Evolutionary conservation across 371 early-diverging fungal genomes (phyloP).

Genomic region (Rhizopus delemar): DNA sequence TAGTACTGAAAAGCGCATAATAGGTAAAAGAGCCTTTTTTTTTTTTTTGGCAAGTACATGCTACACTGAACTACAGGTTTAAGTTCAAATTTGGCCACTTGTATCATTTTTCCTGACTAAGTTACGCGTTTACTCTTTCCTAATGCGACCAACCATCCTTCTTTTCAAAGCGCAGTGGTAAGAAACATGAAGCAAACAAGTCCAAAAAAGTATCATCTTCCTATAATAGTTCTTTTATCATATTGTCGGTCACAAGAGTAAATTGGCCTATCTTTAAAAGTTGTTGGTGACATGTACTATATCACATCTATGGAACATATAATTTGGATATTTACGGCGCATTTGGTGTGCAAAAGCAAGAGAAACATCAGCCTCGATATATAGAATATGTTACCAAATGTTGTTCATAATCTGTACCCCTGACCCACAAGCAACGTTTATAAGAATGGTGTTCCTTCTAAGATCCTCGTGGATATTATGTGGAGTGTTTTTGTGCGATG

Average conservation of each 20-base stretch:
- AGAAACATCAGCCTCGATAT: not conserved
- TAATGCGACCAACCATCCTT: slow-evolving; percentile 23
- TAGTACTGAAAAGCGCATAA: too few relatives aligned
- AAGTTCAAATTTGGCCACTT: slow-evolving; percentile 36
- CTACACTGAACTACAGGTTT: not conserved
- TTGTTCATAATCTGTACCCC: slow-evolving; percentile 34
- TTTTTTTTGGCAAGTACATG: too few relatives aligned
- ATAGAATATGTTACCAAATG: not conserved
- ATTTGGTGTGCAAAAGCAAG: slow-evolving; percentile 20
- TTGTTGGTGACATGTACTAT: slow-evolving; percentile 41
- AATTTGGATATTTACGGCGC: slow-evolving; percentile 37
- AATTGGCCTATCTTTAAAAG: slow-evolving; percentile 25
- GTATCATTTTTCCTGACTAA: slow-evolving; percentile 31
- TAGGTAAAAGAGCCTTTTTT: too few relatives aligned
- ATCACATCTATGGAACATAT: slow-evolving; percentile 35
- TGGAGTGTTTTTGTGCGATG: slow-evolving; percentile 29
- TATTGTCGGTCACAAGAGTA: slow-evolving; percentile 19
- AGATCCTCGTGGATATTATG: slow-evolving; percentile 12
- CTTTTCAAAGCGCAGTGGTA: slow-evolving; percentile 27
- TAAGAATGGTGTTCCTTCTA: slow-evolving; percentile 20
- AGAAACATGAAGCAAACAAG: slow-evolving; percentile 23
- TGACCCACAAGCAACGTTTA: slow-evolving; percentile 45
- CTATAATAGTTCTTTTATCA: slow-evolving; percentile 37
- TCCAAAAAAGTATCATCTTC: slow-evolving; percentile 26
- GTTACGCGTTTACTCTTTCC: slow-evolving; percentile 21